Evolutionary conservation across 331 rosid species (phyloP), one percentile per base, ranked within the genome.

Genomic region (Quercus tomentella): DNA sequence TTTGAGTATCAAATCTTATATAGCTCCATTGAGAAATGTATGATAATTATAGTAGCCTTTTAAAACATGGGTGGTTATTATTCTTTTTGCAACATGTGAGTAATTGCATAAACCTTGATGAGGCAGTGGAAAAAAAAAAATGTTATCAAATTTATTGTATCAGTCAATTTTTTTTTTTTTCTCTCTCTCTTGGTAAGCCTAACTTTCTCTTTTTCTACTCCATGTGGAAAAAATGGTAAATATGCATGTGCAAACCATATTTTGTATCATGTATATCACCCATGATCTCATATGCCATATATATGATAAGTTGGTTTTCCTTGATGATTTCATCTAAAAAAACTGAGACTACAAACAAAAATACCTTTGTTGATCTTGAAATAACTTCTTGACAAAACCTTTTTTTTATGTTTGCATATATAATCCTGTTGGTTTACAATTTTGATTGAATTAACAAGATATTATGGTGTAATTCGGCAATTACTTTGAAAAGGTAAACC

Each of bases 161-260:
- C 76, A 30, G 76, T 78, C 81, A 60, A 22, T 11, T 54, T 80
- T 54, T 56, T 41, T 35, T 35, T 31, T 80, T 54, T 61, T 41
- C 2, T 35, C 1, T 74, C 76, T 22, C 74, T 82, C 58, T 41
- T 16, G 73, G 82, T 70, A 80, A 84, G 70, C 87, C 79, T 76
- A 83, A 85, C 85, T 75, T 61, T 49, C 73, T 25, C 88, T 81
- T 84, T 87, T 69, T 79, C 56, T 57, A 55, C 76, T 74, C 17
- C 66, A 58, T 70, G 4, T 14, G 43, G 68, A 80, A 56, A 68
- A 18, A 79, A 22, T 22, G 55, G 73, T 72, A 77, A 67, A 58
- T 76, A 21, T 76, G 76, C 70, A 37, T 85, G 81, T 65, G 78
- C 2, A 14, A 49, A 49, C 26, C 8, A n/a, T 72, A 8, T 70